Base-by-base conservation (phyloP, 176 grass and related monocot genomes). In the Lolium multiflorum region DNA sequence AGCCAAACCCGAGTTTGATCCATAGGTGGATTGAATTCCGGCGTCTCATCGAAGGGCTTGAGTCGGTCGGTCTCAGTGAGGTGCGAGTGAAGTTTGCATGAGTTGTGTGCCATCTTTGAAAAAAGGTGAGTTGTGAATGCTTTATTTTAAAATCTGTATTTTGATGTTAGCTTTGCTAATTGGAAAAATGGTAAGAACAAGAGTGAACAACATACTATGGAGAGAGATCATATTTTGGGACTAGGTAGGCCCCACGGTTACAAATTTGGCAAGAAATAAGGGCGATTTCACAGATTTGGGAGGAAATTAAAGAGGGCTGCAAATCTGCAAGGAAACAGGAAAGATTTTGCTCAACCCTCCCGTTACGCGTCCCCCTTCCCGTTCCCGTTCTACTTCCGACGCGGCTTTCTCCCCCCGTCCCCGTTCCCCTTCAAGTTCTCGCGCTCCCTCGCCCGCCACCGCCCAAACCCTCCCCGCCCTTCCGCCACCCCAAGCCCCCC, bases 321-420 rank as follows among this genome's bases (percentile, higher is more conserved):
- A 26, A 28, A 76, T 76, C 31, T 17, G 48, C 22, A 7, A 52
- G 14, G 72, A 76, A 76, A 18, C 47, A 50, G 72, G 47, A 28
- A 20, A 22, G 21, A 74, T 25, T 76, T 52, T 26, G 48, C 48
- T 26, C 49, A 73, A 41, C 41, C 69, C 70, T 47, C 71, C 46
- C 46, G 12, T 50, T 74, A 71, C 68, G 70, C 70, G 70, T 72
- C 46, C 72, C 72, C 72, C 22, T 75, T 10, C 15, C 64, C 68
- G 70, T 52, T 26, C 48, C 15, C 7, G 38, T 43, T 37, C 31
- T 35, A 2, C 31, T 35, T 35, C 68, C 68, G 35, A 44, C 66
- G 38, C 68, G 35, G 38, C 68, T 71, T 51, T 49, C 3, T 12
- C 25, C 25, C 26, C 48, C 49, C 15, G 74, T 31, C 50, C 71